These are phyloP conservation scores for Polygonum maritimum DNA, from an alignment of 148 eudicot genomes.

Conservation along the genomic window DNA sequence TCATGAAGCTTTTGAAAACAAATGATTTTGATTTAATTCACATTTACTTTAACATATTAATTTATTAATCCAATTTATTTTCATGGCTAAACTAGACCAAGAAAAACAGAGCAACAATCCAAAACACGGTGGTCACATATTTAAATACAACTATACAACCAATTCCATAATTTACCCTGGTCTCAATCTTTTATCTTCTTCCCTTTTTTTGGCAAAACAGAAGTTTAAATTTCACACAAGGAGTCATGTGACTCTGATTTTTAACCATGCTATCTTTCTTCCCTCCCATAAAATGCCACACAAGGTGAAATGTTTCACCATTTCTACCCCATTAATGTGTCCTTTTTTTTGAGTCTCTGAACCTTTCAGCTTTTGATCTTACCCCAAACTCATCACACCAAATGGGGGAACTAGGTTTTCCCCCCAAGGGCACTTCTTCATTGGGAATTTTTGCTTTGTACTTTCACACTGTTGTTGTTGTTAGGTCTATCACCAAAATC, in stretches of 20 bases:
- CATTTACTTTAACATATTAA: too few relatives aligned
- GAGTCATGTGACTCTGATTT: slow-evolving; percentile 4
- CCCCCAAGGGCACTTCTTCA: neutral
- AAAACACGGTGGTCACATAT: too few relatives aligned
- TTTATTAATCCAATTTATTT: too few relatives aligned
- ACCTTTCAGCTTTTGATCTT: neutral
- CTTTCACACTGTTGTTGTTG: neutral
- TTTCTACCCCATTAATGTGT: neutral
- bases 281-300: neutral
- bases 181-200: too few relatives aligned
- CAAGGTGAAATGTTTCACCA: neutral
- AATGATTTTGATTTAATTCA: too few relatives aligned
- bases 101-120: too few relatives aligned
- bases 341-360: neutral
- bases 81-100: too few relatives aligned
- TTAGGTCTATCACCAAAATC: neutral
- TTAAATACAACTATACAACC: too few relatives aligned
- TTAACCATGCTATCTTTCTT: neutral
- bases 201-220: neutral
- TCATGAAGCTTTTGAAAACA: too few relatives aligned
- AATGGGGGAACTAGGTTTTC: slow-evolving; percentile 3
- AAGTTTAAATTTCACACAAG: neutral
- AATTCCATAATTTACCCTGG: neutral
- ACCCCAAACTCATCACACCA: neutral
- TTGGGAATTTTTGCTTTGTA: slow-evolving; percentile 1